A percentile compares a stretch with the other conserved stretches of the same genome.
Evolutionary conservation across 2,329 filamentous ascomycete genomes (phyloP).

Genomic region (Aspergillus novoparasiticus): DNA sequence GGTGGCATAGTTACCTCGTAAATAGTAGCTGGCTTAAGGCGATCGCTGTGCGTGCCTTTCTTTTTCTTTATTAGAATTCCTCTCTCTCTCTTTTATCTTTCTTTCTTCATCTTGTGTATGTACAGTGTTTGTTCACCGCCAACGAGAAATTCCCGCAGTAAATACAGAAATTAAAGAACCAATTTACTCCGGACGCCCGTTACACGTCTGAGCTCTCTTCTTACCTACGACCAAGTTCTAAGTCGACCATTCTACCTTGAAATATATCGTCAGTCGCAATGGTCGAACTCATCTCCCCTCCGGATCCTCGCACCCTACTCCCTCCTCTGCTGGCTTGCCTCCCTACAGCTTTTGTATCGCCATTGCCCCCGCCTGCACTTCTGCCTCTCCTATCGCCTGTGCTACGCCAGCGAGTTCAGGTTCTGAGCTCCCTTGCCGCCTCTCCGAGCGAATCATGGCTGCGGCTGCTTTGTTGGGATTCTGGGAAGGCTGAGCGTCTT

Average conservation of each 20-base stretch:
- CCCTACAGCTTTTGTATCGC: conserved; percentile 61
- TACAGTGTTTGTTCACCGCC: not conserved
- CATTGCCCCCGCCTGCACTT: conserved; percentile 61
- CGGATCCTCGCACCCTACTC: conserved; percentile 59
- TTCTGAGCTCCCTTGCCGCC: conserved; percentile 51
- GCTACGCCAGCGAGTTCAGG: conserved; percentile 62
- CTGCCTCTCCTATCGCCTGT: conserved; percentile 65
- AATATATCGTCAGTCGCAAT: conserved; percentile 36
- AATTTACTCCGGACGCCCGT: not conserved
- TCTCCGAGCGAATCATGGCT: conserved; percentile 59
- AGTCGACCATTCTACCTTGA: not conserved
- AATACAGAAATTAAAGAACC: not conserved
- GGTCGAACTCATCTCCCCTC: conserved; percentile 58
- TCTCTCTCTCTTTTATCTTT: not conserved
- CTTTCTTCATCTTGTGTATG: not conserved
- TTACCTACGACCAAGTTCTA: not conserved
- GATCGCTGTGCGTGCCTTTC: conserved; percentile 1
- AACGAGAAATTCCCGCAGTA: not conserved
- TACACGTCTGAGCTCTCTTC: not conserved
- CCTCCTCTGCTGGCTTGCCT: conserved; percentile 66
- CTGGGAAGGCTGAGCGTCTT: conserved; percentile 54
- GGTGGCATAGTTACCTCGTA: not conserved
- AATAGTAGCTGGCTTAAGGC: not conserved
- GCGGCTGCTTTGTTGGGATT: conserved; percentile 61
- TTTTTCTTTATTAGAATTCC: not conserved